These are phyloP conservation scores for Leptographium radiaticola DNA, from an alignment of 2,329 filamentous ascomycete species.

Conservation along the genomic window DNA sequence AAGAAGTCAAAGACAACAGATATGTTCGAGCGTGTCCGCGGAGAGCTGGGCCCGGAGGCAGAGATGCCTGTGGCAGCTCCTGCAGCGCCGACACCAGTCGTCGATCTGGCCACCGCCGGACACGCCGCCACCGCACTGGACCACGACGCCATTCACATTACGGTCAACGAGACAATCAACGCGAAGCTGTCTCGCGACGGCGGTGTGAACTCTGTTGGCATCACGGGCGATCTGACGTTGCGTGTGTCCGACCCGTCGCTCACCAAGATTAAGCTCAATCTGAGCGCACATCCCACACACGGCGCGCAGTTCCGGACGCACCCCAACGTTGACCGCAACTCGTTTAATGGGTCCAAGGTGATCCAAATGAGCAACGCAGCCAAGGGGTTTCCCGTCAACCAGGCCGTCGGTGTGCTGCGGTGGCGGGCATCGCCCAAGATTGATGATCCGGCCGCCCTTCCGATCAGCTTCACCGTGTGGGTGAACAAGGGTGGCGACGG, in stretches of 20 bases:
- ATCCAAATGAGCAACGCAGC: constrained; percentile 84
- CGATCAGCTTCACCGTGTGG: constrained; percentile 96
- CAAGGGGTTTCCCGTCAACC: constrained; percentile 89
- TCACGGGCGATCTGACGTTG: constrained; percentile 86
- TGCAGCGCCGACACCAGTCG: constrained; percentile 25
- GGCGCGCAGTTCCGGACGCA: constrained; percentile 90
- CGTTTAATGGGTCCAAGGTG: constrained; percentile 69
- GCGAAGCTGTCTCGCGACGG: constrained; percentile 85
- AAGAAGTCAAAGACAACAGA: constrained; percentile 98
- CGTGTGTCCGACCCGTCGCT: constrained; percentile 79
- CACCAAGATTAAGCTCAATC: constrained; percentile 80
- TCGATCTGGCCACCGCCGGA: not conserved
- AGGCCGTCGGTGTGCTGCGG: constrained; percentile 80
- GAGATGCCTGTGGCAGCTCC: constrained; percentile 63
- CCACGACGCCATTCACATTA: constrained; percentile 76
- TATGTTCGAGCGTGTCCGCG: constrained; percentile 91
- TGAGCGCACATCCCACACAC: constrained; percentile 63
- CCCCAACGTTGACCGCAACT: constrained; percentile 83
- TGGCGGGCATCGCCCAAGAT: constrained; percentile 79
- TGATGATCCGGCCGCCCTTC: constrained; percentile 68
- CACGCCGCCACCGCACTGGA: constrained; percentile 57
- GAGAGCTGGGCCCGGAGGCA: constrained; percentile 76
- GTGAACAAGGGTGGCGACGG: constrained; percentile 74
- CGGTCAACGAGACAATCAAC: constrained; percentile 78
- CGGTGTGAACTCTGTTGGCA: constrained; percentile 68